Percentiles rank a stretch among this genome's conserved stretches.
These are phyloP conservation scores for Backusella liffmaniae DNA, from an alignment of 192 early-diverging fungal species.

Conservation along the genomic window DNA sequence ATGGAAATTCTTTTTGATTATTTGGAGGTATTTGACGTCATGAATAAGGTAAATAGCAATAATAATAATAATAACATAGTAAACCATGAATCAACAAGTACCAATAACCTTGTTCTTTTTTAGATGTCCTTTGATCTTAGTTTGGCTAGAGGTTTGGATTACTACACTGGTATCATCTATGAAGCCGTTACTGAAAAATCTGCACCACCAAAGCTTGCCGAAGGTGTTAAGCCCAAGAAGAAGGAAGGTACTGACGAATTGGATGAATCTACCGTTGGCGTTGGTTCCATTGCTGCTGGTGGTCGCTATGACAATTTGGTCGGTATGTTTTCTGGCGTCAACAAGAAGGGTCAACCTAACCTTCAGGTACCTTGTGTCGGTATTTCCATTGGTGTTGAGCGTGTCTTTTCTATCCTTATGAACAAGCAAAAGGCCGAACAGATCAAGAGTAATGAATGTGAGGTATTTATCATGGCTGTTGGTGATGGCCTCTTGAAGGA, in stretches of 20 bases:
- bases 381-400: slow-evolving; percentile 93
- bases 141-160: slow-evolving; percentile 96
- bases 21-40: slow-evolving; percentile 75
- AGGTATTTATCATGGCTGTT: slow-evolving; percentile 86
- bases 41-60: slow-evolving; percentile 33
- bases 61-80: slow-evolving; percentile 17
- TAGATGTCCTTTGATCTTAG: slow-evolving; percentile 90
- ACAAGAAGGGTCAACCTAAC: slow-evolving; percentile 55
- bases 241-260: slow-evolving; percentile 55
- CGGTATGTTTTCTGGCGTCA: slow-evolving; percentile 85
- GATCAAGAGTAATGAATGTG: slow-evolving; percentile 73
- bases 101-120: background rate
- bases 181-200: slow-evolving; percentile 80
- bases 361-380: slow-evolving; percentile 93
- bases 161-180: slow-evolving; percentile 99
- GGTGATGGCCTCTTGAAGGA: slow-evolving; percentile 84
- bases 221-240: slow-evolving; percentile 41
- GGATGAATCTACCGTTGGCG: slow-evolving; percentile 78
- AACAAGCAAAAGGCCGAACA: slow-evolving; percentile 54
- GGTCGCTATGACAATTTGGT: slow-evolving; percentile 98
- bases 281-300: slow-evolving; percentile 95
- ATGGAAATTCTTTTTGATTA: slow-evolving; percentile 86
- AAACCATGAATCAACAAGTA: background rate
- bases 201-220: slow-evolving; percentile 43
- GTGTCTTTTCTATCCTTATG: slow-evolving; percentile 86